Evolutionary conservation across 305 asterid species (phyloP), one percentile per base, ranked within the genome.

Genomic region (Ajuga reptans): DNA sequence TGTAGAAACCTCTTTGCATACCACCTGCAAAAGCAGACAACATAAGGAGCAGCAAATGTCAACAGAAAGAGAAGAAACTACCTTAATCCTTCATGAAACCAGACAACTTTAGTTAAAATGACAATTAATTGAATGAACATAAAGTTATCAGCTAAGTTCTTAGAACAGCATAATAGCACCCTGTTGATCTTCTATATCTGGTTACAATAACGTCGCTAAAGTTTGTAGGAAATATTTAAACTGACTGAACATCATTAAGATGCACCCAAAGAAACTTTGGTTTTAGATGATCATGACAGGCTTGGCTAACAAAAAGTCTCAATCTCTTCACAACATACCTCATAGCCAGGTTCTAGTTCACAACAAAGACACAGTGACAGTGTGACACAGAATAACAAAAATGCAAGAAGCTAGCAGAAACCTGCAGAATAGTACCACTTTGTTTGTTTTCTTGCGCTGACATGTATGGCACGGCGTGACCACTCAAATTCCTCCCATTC

Each of bases 1-100:
- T 90, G 96, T 75, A 90, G 80, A 82, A 88, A 92, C 77, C 98
- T 84, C 86, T 92, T 92, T 58, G 96, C 98, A 81, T 92, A 92
- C 98, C 98, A 92, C 97, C 98, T 90, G 71, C 41, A 45, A 64
- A 43, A 27, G 57, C 15, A 72, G 45, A 65, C 59, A 72, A 67
- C 31, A 9, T 24, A n/a, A n/a, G n/a, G n/a, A n/a, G n/a, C n/a
- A n/a, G 47, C 27, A 37, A 57, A 67, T 46, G 45, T 46, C 36
- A 27, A 39, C 31, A 57, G 11, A 67, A 11, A 49, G 34, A 53
- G 39, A 34, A 39, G 69, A 9, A 55, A 56, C 15, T 14, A 45
- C 66, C 1, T 9, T 36, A 37, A 49, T 27, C 4, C 29, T 10
- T n/a, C 68, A 72, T 60, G 41, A n/a, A 39, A 71, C 29, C 16